phyloP scores from a whole-genome alignment of 805 yeast genomes.

The Wickerhamiella cacticola region DNA sequence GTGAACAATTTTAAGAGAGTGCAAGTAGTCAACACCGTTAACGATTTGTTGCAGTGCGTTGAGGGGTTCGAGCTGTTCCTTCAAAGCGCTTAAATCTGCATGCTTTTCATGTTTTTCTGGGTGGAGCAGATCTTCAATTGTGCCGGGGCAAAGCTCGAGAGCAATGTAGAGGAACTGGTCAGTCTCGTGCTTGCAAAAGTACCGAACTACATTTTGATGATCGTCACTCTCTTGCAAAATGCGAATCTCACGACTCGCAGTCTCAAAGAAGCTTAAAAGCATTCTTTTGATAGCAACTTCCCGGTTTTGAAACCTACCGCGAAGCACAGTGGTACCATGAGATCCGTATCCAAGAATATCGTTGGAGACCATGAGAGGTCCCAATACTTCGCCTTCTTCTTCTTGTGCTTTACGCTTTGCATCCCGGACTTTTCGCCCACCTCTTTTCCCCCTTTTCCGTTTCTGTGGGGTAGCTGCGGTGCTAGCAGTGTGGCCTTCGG shows the following conservation, averaged over 20 bases:
- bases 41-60: constrained; percentile 57
- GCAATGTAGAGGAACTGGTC: constrained; percentile 88
- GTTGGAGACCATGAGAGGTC: constrained; percentile 41
- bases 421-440: constrained; percentile 48
- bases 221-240: constrained; percentile 88
- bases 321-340: constrained; percentile 89
- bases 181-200: constrained; percentile 83
- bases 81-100: not conserved
- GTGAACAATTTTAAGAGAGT: constrained; percentile 82
- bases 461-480: constrained; percentile 26
- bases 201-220: constrained; percentile 88
- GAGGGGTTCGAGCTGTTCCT: constrained; percentile 31
- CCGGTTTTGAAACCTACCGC: constrained; percentile 79
- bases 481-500: too few species aligned
- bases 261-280: constrained; percentile 84
- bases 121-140: constrained; percentile 65
- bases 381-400: constrained; percentile 8
- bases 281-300: constrained; percentile 94
- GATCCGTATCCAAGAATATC: constrained; percentile 88
- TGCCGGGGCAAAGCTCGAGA: constrained; percentile 76
- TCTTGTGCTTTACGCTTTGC: constrained; percentile 12
- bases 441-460: constrained; percentile 76
- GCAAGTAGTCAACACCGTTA: constrained; percentile 75
- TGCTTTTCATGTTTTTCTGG: constrained; percentile 9
- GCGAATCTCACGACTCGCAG: constrained; percentile 84